phyloP scores from a whole-genome alignment of 805 yeast species.

The Kluyveromyces nonfermentans region DNA sequence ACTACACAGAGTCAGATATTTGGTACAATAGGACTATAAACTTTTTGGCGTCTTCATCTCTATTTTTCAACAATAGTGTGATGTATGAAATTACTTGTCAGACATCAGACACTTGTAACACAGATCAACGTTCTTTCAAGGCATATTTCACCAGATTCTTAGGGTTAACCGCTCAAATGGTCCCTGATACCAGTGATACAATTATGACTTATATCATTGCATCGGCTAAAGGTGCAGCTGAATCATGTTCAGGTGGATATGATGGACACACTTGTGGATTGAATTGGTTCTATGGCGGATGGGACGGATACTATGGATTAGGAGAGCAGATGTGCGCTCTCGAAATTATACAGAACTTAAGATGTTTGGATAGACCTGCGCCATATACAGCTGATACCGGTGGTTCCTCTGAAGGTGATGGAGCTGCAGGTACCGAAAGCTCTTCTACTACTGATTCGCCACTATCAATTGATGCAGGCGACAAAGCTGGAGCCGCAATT shows the following conservation, averaged over 20 bases:
- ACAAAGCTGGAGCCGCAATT: conserved; percentile 84
- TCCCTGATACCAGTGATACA: conserved; percentile 37
- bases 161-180: conserved; percentile 46
- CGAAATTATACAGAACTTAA: conserved; percentile 47
- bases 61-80: conserved; percentile 38
- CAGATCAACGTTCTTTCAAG: conserved; percentile 68
- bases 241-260: conserved; percentile 61
- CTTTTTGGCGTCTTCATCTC: conserved; percentile 38
- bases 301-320: conserved; percentile 62
- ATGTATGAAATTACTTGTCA: conserved; percentile 61
- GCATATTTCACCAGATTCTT: conserved; percentile 59
- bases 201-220: conserved; percentile 35
- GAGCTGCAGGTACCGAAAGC: conserved; percentile 40
- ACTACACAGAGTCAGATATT: conserved; percentile 38
- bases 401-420: conserved; percentile 48
- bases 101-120: conserved; percentile 44
- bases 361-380: conserved; percentile 37
- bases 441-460: conserved; percentile 31
- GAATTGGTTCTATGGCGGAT: conserved; percentile 47
- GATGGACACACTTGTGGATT: conserved; percentile 73
- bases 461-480: conserved; percentile 47
- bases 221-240: conserved; percentile 61
- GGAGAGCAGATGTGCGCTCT: conserved; percentile 76
- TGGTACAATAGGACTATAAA: conserved; percentile 43
- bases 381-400: conserved; percentile 47